These are phyloP conservation scores for Curvularia sp. DNA, from an alignment of 2,329 filamentous ascomycete species.

Conservation along the genomic window DNA sequence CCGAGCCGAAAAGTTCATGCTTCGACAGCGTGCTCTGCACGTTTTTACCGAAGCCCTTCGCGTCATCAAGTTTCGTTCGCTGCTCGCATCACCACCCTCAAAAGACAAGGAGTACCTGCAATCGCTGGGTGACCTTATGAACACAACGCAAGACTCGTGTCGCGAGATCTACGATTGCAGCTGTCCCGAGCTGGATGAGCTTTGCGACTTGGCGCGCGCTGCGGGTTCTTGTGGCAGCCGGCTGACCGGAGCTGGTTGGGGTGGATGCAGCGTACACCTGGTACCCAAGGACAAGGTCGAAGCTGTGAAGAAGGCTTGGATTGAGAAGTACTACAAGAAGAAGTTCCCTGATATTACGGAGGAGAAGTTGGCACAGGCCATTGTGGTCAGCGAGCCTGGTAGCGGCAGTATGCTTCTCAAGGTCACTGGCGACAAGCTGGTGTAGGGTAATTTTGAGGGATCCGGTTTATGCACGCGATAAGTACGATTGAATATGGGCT, in stretches of 20 bases:
- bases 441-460: constrained; percentile 20
- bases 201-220: constrained; percentile 78
- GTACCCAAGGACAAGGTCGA: constrained; percentile 84
- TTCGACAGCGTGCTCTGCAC: constrained; percentile 86
- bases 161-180: constrained; percentile 89
- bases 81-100: constrained; percentile 63
- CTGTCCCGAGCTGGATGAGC: constrained; percentile 87
- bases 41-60: constrained; percentile 89
- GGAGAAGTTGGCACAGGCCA: constrained; percentile 77
- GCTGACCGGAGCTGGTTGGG: constrained; percentile 94
- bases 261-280: constrained; percentile 93
- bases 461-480: neutral
- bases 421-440: constrained; percentile 41
- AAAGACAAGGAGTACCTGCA: constrained; percentile 70
- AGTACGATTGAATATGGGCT: neutral
- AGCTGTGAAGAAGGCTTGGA: constrained; percentile 77
- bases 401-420: constrained; percentile 63
- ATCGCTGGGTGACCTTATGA: constrained; percentile 81
- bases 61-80: constrained; percentile 80
- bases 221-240: constrained; percentile 85
- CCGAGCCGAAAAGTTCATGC: constrained; percentile 83
- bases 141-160: constrained; percentile 87
- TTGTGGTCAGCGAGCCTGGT: constrained; percentile 88
- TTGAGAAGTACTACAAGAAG: constrained; percentile 81
- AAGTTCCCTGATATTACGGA: constrained; percentile 70